Conservation (phyloP, 1,139 yeast genomes). For the Blastobotrys indianensis region DNA sequence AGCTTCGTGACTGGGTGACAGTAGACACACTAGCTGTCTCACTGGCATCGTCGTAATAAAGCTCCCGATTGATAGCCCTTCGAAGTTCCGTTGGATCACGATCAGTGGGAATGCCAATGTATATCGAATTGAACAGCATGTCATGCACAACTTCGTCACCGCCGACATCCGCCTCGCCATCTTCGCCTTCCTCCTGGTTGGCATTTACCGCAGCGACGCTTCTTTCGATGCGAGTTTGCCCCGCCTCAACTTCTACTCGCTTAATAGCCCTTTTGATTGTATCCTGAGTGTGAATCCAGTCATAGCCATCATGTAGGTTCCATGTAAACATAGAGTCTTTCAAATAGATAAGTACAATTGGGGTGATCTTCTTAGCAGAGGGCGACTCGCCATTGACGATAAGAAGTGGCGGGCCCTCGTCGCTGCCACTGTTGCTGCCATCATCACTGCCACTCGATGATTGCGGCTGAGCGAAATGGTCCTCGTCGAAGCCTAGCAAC, state of each 20-base stretch:
- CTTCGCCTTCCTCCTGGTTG: conserved; percentile 6
- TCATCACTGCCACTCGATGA: conserved; percentile 2
- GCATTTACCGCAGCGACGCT: background rate
- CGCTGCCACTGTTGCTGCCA: background rate
- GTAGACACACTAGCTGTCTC: conserved; percentile 20
- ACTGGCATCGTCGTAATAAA: conserved; percentile 30
- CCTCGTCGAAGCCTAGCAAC: conserved; percentile 38
- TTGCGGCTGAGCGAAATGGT: conserved; percentile 39
- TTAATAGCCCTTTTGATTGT: conserved; percentile 59
- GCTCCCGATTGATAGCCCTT: conserved; percentile 47
- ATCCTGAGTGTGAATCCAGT: conserved; percentile 76
- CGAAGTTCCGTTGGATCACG: conserved; percentile 45
- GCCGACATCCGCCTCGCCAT: conserved; percentile 9
- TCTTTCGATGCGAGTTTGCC: conserved; percentile 25
- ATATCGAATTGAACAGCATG: conserved; percentile 66
- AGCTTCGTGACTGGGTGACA: conserved; percentile 2
- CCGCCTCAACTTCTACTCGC: conserved; percentile 49
- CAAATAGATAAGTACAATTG: conserved; percentile 11
- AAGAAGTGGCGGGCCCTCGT: background rate
- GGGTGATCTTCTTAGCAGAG: background rate
- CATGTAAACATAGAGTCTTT: conserved; percentile 34
- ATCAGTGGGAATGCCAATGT: conserved; percentile 54
- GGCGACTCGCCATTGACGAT: background rate
- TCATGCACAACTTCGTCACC: conserved; percentile 46
- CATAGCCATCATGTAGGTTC: conserved; percentile 82